These are phyloP conservation scores for Suhomyces yuchorum DNA, from an alignment of 1,139 yeast species.

Conservation along the genomic window DNA sequence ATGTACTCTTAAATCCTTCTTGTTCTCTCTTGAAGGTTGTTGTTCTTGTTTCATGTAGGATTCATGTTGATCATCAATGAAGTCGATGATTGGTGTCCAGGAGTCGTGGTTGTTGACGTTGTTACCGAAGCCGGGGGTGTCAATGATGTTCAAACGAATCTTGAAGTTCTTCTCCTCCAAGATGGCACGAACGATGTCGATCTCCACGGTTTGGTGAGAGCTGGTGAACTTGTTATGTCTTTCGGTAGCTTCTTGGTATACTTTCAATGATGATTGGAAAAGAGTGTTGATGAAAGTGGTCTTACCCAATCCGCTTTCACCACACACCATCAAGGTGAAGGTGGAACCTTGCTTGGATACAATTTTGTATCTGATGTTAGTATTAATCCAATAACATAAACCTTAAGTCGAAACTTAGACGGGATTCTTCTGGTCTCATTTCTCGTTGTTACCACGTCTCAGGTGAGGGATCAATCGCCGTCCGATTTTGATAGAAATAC, in stretches of 20 bases:
- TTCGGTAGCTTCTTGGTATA: constrained; percentile 61
- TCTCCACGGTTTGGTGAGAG: constrained; percentile 84
- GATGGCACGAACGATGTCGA: constrained; percentile 85
- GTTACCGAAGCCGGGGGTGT: constrained; percentile 98
- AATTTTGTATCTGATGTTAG: constrained; percentile 66
- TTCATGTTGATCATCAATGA: constrained; percentile 96
- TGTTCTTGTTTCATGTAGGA: constrained; percentile 93
- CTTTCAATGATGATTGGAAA: constrained; percentile 71
- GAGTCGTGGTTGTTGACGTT: constrained; percentile 90
- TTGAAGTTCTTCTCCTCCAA: constrained; percentile 91
- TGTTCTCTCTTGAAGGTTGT: constrained; percentile 75
- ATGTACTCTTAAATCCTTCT: constrained; percentile 88
- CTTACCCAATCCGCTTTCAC: constrained; percentile 93
- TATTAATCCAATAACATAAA: constrained; percentile 5
- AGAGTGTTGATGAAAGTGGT: constrained; percentile 93
- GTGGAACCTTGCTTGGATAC: constrained; percentile 87
- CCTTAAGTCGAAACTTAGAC: neutral
- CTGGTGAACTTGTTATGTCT: constrained; percentile 67
- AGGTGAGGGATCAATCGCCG: neutral
- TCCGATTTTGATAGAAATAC: constrained; percentile 25
- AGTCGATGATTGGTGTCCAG: constrained; percentile 93
- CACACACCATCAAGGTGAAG: constrained; percentile 92
- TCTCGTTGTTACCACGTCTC: constrained; percentile 2
- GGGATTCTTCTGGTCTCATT: neutral
- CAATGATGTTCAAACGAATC: constrained; percentile 83